Base-by-base conservation (phyloP, 2,329 filamentous ascomycete genomes). In the Aspergillus sp. region DNA sequence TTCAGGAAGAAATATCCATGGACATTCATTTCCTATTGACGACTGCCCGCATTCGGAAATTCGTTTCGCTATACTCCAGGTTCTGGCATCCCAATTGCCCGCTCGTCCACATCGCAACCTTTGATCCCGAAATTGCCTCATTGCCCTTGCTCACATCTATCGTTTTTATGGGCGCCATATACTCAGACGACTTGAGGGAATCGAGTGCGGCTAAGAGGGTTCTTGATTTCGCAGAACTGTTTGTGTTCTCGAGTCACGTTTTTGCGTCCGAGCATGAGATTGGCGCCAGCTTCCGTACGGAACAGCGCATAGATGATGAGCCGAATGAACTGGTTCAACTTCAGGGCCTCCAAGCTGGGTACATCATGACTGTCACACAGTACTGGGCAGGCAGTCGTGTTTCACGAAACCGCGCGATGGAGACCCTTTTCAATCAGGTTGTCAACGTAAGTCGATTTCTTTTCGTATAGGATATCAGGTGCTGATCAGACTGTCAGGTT, bases 1-100 rank as follows among this genome's bases (percentile, higher is more conserved):
- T 64, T 3, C 67, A 72, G 25, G 63, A 68, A 20, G 67, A 71
- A 43, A 57, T 74, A 12, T 67, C 67, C 4, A 56, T 62, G 7
- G 64, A 67, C 33, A 56, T 73, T 3, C 66, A 65, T 23, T 71
- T 64, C 41, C 52, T 74, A 7, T 59, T 74, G 27, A 72, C 66
- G 1, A 68, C 69, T 1, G 61, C 62, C 0, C 66, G 65, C 22
- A 71, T 74, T 27, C 63, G 63, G 12, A 72, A 68, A 49, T 73
- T 70, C 46, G 55, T 71, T 3, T 55, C 59, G 1, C 56, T 73
- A 3, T 76, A 73, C 46, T 74, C 74, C 48, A 65, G 66, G 33
- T 68, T 67, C 48, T 75, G 73, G 66, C 72, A 76, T 30, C 65
- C 65, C 2, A 72, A 71, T 47, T 72, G 67, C 47, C 58, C 71